These are phyloP conservation scores for Mucor piriformis DNA, from an alignment of 371 early-diverging fungal genomes.

Conservation along the genomic window DNA sequence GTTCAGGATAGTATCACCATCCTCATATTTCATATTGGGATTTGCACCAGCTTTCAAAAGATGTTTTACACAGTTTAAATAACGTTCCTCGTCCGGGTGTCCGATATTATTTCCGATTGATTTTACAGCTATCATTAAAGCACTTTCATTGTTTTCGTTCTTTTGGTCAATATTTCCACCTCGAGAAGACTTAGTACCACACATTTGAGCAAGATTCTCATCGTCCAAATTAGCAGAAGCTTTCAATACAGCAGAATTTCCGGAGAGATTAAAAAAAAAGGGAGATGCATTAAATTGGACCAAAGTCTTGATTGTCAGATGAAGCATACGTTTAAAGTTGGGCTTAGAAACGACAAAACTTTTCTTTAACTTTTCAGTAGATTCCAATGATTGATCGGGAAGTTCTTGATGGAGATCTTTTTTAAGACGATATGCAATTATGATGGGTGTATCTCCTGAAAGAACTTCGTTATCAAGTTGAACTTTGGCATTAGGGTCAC, in stretches of 20 bases:
- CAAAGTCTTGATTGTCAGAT: slow-evolving; percentile 25
- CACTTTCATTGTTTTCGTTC: slow-evolving; percentile 25
- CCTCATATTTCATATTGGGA: slow-evolving; percentile 24
- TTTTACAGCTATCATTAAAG: slow-evolving; percentile 35
- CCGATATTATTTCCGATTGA: slow-evolving; percentile 5
- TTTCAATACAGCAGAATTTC: slow-evolving; percentile 32
- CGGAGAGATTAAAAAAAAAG: slow-evolving; percentile 24
- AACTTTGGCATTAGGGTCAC: slow-evolving; percentile 31
- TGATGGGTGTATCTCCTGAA: slow-evolving; percentile 24
- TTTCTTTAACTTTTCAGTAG: slow-evolving; percentile 23
- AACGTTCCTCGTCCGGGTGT: not conserved
- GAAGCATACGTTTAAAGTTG: slow-evolving; percentile 22
- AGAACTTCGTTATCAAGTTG: slow-evolving; percentile 7
- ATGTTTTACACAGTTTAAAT: not conserved
- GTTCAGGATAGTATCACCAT: slow-evolving; percentile 37
- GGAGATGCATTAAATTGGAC: slow-evolving; percentile 42
- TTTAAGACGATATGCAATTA: slow-evolving; percentile 28
- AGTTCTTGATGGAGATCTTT: slow-evolving; percentile 17
- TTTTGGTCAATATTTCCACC: slow-evolving; percentile 23
- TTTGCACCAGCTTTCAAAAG: slow-evolving; percentile 27
- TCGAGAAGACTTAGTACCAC: not conserved
- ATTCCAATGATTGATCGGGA: slow-evolving; percentile 7
- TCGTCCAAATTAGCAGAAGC: slow-evolving; percentile 14
- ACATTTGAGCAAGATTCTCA: slow-evolving; percentile 11
- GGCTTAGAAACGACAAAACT: slow-evolving; percentile 32